phyloP scores from a whole-genome alignment of 805 yeast species.

The Wickerhamomyces subpelliculosus region DNA sequence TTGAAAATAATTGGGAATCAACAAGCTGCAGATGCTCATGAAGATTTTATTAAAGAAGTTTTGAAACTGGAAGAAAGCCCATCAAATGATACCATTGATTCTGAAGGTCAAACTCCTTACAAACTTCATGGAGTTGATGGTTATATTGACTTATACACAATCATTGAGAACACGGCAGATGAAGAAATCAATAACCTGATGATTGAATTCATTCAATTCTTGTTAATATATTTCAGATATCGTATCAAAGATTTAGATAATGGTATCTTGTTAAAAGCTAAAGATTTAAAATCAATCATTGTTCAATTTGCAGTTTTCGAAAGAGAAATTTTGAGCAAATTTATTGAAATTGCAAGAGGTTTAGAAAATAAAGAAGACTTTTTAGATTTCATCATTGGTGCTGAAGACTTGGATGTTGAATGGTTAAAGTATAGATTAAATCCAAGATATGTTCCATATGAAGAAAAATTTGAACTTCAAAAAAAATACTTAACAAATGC shows the following conservation, averaged over 20 bases:
- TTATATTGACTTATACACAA: conserved; percentile 6
- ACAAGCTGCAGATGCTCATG: conserved; percentile 3
- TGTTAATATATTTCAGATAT: conserved; percentile 9
- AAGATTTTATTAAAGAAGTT: conserved; percentile 9
- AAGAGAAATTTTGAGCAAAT: conserved; percentile 6
- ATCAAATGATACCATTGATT: conserved; percentile 16
- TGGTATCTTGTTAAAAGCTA: conserved; percentile 1
- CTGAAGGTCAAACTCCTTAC: conserved; percentile 16
- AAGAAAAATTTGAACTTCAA: background rate
- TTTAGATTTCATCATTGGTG: conserved; percentile 13
- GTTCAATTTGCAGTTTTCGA: conserved; percentile 13
- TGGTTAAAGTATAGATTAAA: conserved; percentile 17
- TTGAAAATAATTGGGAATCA: conserved; percentile 12
- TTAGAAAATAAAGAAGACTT: conserved; percentile 6
- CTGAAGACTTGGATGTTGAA: conserved; percentile 16
- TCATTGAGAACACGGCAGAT: conserved; percentile 11
- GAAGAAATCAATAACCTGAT: conserved; percentile 14
- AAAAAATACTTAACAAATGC: background rate
- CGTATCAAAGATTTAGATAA: conserved; percentile 5
- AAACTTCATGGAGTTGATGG: conserved; percentile 8
- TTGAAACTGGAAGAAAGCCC: conserved; percentile 13
- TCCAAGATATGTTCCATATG: conserved; percentile 8
- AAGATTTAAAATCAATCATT: conserved; percentile 8
- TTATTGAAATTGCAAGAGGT: conserved; percentile 1
- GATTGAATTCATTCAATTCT: conserved; percentile 14